Base-by-base conservation (phyloP, 192 early-diverging fungal genomes). In the Coemansia sp. region DNA sequence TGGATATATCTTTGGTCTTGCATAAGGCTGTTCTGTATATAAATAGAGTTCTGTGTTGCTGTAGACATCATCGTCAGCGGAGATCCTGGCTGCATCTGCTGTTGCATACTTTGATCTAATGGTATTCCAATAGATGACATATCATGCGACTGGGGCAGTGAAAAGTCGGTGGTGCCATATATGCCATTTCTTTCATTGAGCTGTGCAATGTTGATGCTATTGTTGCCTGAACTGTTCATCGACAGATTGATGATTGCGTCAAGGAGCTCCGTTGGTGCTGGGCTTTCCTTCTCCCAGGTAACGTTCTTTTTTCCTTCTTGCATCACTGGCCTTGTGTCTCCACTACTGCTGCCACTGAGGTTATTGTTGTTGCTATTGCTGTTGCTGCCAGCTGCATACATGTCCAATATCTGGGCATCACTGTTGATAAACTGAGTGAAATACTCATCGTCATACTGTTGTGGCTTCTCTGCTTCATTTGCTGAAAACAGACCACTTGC, bases 231-330 rank as follows among this genome's bases (percentile, higher is more conserved):
- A 37, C 55, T 68, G 11, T 67, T 58, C 50, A 77, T 69, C 5
- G 74, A 67, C 31, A 77, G 37, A 31, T 77, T 77, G 11, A 71
- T 53, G 42, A 77, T 77, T 37, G 64, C 69, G 15, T 77, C 74
- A 1, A 67, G 44, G 5, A 77, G 64, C 5, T 77, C 74, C 1
- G 64, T 38, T 11, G 64, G 64, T 28, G 61, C 64, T 14, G 41
- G 33, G 28, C 31, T 44, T 8, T 70, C 61, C 11, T 31, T 23
- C 13, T 64, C 50, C 55, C 25, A 31, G 29, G 37, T 52, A 15
- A 27, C 19, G 15, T 25, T n/a, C 28, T 45, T 33, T 40, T 36
- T 36, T 36, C 8, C 5, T 11, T 36, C 34, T 4, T 36, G 1
- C 1, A 1, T 36, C 34, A 36, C 13, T 36, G 34, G 13, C 34